These are phyloP conservation scores for Trichophyton benhamiae DNA, from an alignment of 2,329 filamentous ascomycete genomes.

Conservation along the genomic window DNA sequence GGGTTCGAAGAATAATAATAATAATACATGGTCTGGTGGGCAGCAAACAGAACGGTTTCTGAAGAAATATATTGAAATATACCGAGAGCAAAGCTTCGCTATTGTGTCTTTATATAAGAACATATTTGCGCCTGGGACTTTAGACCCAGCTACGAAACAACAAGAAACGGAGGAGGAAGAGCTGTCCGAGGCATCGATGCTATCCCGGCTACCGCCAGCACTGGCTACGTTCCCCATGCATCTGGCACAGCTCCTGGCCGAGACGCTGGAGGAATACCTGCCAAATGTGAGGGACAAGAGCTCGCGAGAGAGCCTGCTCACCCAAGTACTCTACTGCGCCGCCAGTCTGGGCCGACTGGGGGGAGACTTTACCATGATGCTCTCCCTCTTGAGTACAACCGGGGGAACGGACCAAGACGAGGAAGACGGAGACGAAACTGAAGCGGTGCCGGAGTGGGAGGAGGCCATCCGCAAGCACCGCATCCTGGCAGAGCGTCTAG, in stretches of 20 bases:
- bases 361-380: slow-evolving; percentile 81
- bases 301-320: slow-evolving; percentile 74
- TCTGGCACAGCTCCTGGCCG: slow-evolving; percentile 66
- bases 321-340: slow-evolving; percentile 85
- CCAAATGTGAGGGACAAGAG: slow-evolving; percentile 69
- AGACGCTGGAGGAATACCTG: slow-evolving; percentile 63
- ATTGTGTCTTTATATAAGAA: slow-evolving; percentile 91
- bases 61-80: slow-evolving; percentile 93
- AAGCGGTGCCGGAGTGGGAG: slow-evolving; percentile 57
- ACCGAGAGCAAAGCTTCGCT: slow-evolving; percentile 91
- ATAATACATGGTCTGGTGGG: slow-evolving; percentile 40
- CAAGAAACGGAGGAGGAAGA: slow-evolving; percentile 9
- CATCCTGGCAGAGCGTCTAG: slow-evolving; percentile 59
- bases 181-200: slow-evolving; percentile 17
- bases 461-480: slow-evolving; percentile 81
- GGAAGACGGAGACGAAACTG: slow-evolving; percentile 28
- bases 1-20: slow-evolving; percentile 13
- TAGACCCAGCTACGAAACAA: slow-evolving; percentile 21
- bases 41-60: slow-evolving; percentile 90
- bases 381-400: slow-evolving; percentile 48
- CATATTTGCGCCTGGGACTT: slow-evolving; percentile 57
- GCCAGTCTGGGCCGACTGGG: slow-evolving; percentile 80
- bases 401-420: slow-evolving; percentile 31
- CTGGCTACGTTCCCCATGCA: slow-evolving; percentile 75
- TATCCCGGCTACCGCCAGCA: slow-evolving; percentile 55